Evolutionary conservation across 768 basidiomycete species (phyloP), one percentile per base, ranked within the genome.

Genomic region (Tricholoma matsutake): DNA sequence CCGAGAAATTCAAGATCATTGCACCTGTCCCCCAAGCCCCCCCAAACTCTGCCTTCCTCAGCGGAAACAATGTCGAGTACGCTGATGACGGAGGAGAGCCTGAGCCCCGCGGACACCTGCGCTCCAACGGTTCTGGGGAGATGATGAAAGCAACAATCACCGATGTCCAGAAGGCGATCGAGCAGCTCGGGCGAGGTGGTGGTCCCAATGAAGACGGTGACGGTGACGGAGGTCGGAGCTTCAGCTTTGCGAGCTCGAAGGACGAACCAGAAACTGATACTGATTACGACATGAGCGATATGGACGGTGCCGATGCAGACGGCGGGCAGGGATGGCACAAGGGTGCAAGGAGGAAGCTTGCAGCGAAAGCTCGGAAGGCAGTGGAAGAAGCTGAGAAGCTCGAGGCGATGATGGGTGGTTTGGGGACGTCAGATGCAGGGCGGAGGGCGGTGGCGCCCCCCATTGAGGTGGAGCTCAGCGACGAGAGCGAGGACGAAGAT

Each of bases 91-190:
- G 64, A 43, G 59, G 54, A 43, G 67, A 68, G 34, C 56, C 56
- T 11, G 63, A 63, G 55, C 61, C 20, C 63, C 60, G 31, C 63
- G 68, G 63, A 28, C 63, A 66, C n/a, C 60, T 56, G 31, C 49
- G 66, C 8, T 65, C 68, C 14, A 69, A 67, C 41, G 74, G 76
- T 45, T 77, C 82, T 49, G 81, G 76, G 13, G 85, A 84, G 62
- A 83, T 90, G 59, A 94, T 96, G 91, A 84, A 85, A 39, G 91
- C 88, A 1, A 96, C 94, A 2, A 82, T 96, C 81, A 93, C 89
- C 2, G 93, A 96, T 60, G 91, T 96, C 6, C 91, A 96, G 72
- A 78, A 91, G 64, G 94, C 93, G 18, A 94, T 96, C 66, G 91
- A 95, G 62, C 91, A 94, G 67, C 86, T 94, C 25, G 90, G 88